Percentiles rank a stretch among this genome's conserved stretches.
Evolutionary conservation across 2,329 filamentous ascomycete species (phyloP).

Genomic region (Volutella citrinella): DNA sequence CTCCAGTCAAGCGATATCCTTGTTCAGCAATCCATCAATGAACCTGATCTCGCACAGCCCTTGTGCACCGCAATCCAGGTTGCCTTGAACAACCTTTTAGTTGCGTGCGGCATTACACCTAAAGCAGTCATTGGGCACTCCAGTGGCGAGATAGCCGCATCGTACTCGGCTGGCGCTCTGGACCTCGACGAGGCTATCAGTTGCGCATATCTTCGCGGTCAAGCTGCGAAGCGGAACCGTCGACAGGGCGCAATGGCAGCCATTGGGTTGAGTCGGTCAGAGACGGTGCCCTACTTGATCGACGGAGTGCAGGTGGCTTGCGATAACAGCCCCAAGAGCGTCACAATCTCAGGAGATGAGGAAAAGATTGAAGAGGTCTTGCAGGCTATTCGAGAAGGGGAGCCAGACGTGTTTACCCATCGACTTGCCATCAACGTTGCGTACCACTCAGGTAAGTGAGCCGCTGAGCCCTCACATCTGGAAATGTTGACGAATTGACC

Average conservation of each 20-base stretch:
- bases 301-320: not conserved
- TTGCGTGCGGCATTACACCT: constrained; percentile 36
- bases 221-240: not conserved
- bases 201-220: not conserved
- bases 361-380: not conserved
- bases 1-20: not conserved
- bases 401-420: not conserved
- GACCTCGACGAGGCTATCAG: not conserved
- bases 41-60: constrained; percentile 40
- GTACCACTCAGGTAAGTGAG: not conserved
- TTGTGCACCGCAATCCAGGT: constrained; percentile 44
- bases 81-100: constrained; percentile 39
- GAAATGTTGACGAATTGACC: too few species aligned
- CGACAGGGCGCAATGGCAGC: not conserved
- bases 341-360: not conserved
- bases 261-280: not conserved
- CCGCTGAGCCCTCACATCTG: not conserved
- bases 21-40: constrained; percentile 21
- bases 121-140: constrained; percentile 41
- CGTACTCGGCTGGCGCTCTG: constrained; percentile 25
- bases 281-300: not conserved
- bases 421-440: not conserved
- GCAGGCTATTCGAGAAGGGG: not conserved
- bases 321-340: not conserved
- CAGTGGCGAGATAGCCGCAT: constrained; percentile 45